A percentile compares a stretch with the other conserved stretches of the same genome.
phyloP scores from a whole-genome alignment of 495 filamentous ascomycete genomes.

The Penicillium ucsense region DNA sequence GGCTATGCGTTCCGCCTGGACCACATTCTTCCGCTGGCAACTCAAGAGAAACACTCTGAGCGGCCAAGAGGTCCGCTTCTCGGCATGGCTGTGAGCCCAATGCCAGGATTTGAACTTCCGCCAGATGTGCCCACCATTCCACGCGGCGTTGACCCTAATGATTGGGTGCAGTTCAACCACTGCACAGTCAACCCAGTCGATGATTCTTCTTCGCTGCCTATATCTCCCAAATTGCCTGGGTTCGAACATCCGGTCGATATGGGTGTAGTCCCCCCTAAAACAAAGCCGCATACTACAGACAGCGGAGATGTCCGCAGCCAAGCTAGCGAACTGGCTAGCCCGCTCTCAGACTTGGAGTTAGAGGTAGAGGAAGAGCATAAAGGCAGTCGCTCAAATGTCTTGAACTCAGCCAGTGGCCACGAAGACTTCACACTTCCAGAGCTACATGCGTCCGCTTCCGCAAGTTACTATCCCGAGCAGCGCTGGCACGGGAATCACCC shows the following conservation, averaged over 20 bases:
- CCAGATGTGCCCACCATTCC: conserved; percentile 32
- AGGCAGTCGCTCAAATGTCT: neutral
- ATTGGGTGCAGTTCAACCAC: conserved; percentile 28
- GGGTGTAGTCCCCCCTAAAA: neutral
- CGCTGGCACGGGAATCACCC: conserved; percentile 31
- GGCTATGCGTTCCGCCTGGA: conserved; percentile 44
- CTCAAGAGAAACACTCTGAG: conserved; percentile 33
- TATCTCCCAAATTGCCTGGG: neutral
- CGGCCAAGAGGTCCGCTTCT: conserved; percentile 39
- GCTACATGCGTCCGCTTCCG: conserved; percentile 29
- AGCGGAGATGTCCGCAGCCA: neutral
- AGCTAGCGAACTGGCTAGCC: neutral
- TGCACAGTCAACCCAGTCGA: conserved; percentile 15
- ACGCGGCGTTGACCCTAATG: conserved; percentile 9
- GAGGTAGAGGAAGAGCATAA: neutral
- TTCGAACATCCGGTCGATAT: neutral
- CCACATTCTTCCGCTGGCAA: conserved; percentile 43
- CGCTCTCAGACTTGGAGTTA: neutral
- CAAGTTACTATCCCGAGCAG: conserved; percentile 27
- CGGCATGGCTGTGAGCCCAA: conserved; percentile 49
- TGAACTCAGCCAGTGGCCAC: neutral
- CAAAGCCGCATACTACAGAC: neutral
- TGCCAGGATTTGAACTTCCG: conserved; percentile 47
- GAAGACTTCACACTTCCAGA: conserved; percentile 25
- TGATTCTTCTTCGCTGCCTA: neutral